These are phyloP conservation scores for Arthonia radiata DNA, from an alignment of 495 filamentous ascomycete species.

Conservation along the genomic window DNA sequence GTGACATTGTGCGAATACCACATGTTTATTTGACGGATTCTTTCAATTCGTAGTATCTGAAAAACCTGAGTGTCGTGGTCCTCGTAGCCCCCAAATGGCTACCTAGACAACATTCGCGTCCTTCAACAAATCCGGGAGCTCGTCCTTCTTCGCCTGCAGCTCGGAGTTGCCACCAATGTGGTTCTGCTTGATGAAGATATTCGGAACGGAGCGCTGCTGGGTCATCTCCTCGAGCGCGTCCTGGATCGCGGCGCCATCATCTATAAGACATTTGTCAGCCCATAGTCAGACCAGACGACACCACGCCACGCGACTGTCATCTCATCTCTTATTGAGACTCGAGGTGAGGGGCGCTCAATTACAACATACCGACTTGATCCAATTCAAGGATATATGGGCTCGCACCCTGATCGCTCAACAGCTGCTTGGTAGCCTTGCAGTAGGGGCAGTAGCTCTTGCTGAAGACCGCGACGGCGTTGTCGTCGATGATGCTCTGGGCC, in stretches of 20 bases:
- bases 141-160: conserved; percentile 37
- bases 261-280: conserved; percentile 12
- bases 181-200: conserved; percentile 72
- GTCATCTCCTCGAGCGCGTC: conserved; percentile 56
- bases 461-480: conserved; percentile 87
- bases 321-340: conserved; percentile 1
- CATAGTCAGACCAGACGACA: not conserved
- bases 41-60: no score
- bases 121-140: conserved; percentile 34
- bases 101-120: conserved; percentile 37
- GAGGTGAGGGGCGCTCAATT: not conserved
- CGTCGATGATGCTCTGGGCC: conserved; percentile 67
- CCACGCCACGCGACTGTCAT: not conserved
- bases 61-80: no score
- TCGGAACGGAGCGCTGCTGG: conserved; percentile 69
- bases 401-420: conserved; percentile 42
- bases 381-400: conserved; percentile 59
- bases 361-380: conserved; percentile 48
- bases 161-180: conserved; percentile 97
- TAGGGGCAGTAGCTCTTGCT: conserved; percentile 95
- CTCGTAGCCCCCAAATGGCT: no score
- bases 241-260: conserved; percentile 66
- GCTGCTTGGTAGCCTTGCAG: conserved; percentile 53
- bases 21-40: no score
- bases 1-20: no score